These are phyloP conservation scores for Trypanosoma cruzi DNA, from an alignment of 208 protist genomes.

Conservation along the genomic window DNA sequence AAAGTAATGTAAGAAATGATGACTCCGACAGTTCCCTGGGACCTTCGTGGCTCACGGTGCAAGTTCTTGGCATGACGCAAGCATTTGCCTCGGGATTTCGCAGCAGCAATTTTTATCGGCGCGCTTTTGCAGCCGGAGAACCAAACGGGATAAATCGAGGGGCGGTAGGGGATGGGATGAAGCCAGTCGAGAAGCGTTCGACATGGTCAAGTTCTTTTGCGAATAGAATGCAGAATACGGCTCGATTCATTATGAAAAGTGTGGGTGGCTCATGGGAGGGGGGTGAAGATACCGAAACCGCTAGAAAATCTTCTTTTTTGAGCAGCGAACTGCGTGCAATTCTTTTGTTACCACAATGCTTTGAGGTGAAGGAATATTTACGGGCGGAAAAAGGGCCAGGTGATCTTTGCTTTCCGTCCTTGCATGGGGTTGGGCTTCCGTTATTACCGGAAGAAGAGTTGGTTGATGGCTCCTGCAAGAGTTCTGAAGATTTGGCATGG, in stretches of 20 bases:
- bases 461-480: neutral
- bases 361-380: neutral
- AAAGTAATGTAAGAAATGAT: neutral
- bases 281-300: neutral
- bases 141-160: neutral
- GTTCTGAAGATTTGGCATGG: slow-evolving; percentile 9
- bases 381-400: neutral
- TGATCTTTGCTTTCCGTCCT: slow-evolving; percentile 24
- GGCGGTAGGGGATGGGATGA: neutral
- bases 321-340: neutral
- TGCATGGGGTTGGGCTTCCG: neutral
- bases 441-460: slow-evolving; percentile 17
- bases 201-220: slow-evolving; percentile 1
- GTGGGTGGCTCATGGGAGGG: neutral
- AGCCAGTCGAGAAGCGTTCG: neutral
- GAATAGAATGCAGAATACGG: neutral
- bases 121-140: slow-evolving; percentile 1
- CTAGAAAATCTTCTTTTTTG: neutral
- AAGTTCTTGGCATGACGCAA: slow-evolving; percentile 45
- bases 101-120: slow-evolving; percentile 32
- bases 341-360: slow-evolving; percentile 1
- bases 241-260: slow-evolving; percentile 6
- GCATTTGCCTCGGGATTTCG: slow-evolving; percentile 50
- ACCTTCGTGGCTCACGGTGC: slow-evolving; percentile 34
- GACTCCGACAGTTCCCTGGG: neutral